Evolutionary conservation across 176 grass and related monocot species (phyloP), one percentile per base, ranked within the genome.

Genomic region (Oryza brachyantha): DNA sequence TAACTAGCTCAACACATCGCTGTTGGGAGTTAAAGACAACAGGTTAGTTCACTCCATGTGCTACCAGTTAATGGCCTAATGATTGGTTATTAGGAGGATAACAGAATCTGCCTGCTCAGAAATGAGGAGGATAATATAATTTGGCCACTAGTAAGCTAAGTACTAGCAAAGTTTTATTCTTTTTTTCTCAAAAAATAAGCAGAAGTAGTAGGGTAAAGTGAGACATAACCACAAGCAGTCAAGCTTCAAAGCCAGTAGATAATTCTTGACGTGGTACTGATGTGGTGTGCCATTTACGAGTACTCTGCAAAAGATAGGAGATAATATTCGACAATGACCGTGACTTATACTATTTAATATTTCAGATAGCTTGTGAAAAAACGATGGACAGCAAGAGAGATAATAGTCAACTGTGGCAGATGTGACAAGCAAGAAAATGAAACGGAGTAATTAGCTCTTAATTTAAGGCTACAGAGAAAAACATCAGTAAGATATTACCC

Each of bases 351-450:
- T n/a, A 70, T 38, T 52, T 55, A 77, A 43, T 63, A 19, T 58
- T 32, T 11, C 25, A 38, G 11, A 54, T 43, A 58, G 26, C 61
- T 25, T 3, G 7, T 2, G 35, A 1, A 1, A 22, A 67, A 21
- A 46, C 5, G 0, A 13, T 19, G 48, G 29, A 13, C 14, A 74
- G 70, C 28, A 24, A 66, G 50, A 21, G 28, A 36, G 75, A 29
- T 52, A 69, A 25, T 17, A 81, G 54, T 75, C 39, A 81, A 60
- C 64, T 29, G 52, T 70, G 64, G 38, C 22, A 28, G 22, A 76
- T 84, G 64, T 10, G 50, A 77, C 81, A 69, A 58, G 70, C 38
- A 36, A 73, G 73, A 83, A 75, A 83, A 68, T 2, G 27, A 61
- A 45, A 26, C 19, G 19, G 16, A 16, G 46, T 25, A 52, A 21